These are phyloP conservation scores for Trichocomaceae sp. DNA, from an alignment of 2,329 filamentous ascomycete species.

Conservation along the genomic window DNA sequence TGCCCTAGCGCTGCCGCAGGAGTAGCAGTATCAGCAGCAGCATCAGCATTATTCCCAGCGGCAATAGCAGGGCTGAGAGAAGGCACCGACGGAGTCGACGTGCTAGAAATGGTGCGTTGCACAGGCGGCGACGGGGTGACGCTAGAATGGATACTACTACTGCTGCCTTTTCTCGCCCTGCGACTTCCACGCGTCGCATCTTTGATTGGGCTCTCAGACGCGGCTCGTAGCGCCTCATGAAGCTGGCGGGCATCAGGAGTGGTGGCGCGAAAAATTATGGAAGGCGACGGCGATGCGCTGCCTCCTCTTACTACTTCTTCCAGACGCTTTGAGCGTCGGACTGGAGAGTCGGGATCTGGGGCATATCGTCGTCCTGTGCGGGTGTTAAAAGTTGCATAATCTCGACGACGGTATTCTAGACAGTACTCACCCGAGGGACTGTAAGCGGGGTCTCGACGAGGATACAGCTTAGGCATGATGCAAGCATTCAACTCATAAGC, in stretches of 20 bases:
- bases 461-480: slow-evolving; percentile 5
- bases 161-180: background rate
- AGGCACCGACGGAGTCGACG: slow-evolving; percentile 23
- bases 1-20: background rate
- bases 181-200: background rate
- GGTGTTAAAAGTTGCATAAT: background rate
- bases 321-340: slow-evolving; percentile 10
- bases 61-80: slow-evolving; percentile 19
- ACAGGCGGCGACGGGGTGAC: slow-evolving; percentile 30
- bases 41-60: background rate
- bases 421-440: slow-evolving; percentile 9
- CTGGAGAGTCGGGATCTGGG: slow-evolving; percentile 1
- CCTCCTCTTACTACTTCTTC: too few species aligned
- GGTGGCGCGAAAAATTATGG: slow-evolving; percentile 3
- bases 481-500: background rate
- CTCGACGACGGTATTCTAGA: too few species aligned
- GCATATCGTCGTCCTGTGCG: slow-evolving; percentile 11
- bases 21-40: too few species aligned
- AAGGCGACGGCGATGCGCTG: background rate
- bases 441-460: slow-evolving; percentile 6
- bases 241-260: slow-evolving; percentile 13
- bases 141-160: slow-evolving; percentile 5
- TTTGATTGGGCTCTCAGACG: slow-evolving; percentile 17
- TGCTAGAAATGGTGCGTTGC: slow-evolving; percentile 25
- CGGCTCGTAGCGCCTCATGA: slow-evolving; percentile 20